These are phyloP conservation scores for Firmiana major DNA, from an alignment of 345 rosid species.

Conservation along the genomic window DNA sequence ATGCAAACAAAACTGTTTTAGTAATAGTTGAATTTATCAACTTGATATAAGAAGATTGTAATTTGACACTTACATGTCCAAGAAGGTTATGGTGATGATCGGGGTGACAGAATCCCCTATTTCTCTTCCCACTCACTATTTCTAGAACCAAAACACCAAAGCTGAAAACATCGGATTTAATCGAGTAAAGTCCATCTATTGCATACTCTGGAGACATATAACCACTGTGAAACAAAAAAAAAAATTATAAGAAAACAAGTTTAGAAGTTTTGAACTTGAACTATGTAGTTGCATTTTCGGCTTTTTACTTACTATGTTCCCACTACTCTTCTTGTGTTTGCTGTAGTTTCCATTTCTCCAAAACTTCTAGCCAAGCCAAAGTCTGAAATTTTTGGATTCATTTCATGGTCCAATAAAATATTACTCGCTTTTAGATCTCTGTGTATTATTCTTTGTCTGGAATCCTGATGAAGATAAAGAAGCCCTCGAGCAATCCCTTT, in stretches of 20 bases:
- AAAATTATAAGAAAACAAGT: not conserved
- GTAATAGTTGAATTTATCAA: no score
- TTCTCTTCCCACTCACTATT: conserved; percentile 39
- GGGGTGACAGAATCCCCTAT: conserved; percentile 37
- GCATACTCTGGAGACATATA: conserved; percentile 57
- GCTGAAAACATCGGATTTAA: conserved; percentile 43
- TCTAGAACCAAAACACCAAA: conserved; percentile 47
- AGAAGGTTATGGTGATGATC: conserved; percentile 35
- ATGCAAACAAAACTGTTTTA: not conserved
- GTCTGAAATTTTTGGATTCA: not conserved
- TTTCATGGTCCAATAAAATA: not conserved
- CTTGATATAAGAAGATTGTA: not conserved
- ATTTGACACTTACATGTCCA: conserved; percentile 31
- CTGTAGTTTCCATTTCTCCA: conserved; percentile 34
- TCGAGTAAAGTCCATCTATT: conserved; percentile 44
- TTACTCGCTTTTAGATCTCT: conserved; percentile 11
- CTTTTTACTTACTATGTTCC: conserved; percentile 46
- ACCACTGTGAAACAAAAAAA: conserved; percentile 22
- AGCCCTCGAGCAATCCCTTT: conserved; percentile 32
- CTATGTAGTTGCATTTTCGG: not conserved
- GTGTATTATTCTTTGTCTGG: not conserved
- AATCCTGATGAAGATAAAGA: conserved; percentile 12
- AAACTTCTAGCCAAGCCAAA: conserved; percentile 44
- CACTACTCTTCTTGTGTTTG: conserved; percentile 37
- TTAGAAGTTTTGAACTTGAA: not conserved